Evolutionary conservation across 352 stramenopile genomes (phyloP).

Genomic region (Globisporangium emineosum): DNA sequence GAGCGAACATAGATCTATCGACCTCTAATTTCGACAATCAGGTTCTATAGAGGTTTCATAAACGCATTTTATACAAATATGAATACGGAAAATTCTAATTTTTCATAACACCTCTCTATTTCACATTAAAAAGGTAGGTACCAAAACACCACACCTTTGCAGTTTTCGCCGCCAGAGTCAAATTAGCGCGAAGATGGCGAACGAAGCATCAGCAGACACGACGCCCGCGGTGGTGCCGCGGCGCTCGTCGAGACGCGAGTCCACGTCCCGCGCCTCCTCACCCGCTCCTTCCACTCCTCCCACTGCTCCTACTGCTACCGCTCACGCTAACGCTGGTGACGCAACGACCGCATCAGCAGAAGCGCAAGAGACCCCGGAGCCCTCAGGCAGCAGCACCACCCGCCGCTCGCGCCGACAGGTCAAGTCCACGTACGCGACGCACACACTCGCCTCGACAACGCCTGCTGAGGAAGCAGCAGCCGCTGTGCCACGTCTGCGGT

Average conservation of each 20-base stretch:
- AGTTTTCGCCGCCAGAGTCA: background rate
- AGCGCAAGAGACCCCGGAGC: background rate
- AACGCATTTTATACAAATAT: too few species aligned
- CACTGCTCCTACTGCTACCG: background rate
- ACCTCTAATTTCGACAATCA: too few species aligned
- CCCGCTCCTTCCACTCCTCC: background rate
- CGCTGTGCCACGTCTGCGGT: too few species aligned
- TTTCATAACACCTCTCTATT: too few species aligned
- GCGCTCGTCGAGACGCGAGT: constrained; percentile 14
- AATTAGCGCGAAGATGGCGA: constrained; percentile 5
- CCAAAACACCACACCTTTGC: too few species aligned
- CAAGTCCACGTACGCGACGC: constrained; percentile 26
- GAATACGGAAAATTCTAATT: too few species aligned
- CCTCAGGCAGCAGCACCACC: background rate
- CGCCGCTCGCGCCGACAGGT: constrained; percentile 26
- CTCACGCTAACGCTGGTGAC: background rate
- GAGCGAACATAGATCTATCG: too few species aligned
- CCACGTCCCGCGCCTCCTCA: constrained; percentile 1
- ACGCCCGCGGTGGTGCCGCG: background rate
- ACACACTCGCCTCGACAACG: too few species aligned
- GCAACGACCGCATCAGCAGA: background rate
- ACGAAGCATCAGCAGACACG: constrained; percentile 1
- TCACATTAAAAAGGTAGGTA: too few species aligned
- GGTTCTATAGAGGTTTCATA: too few species aligned
- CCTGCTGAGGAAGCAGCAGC: too few species aligned